Conservation (phyloP, 2,329 filamentous ascomycete species). For the Epichloe coenophiala region DNA sequence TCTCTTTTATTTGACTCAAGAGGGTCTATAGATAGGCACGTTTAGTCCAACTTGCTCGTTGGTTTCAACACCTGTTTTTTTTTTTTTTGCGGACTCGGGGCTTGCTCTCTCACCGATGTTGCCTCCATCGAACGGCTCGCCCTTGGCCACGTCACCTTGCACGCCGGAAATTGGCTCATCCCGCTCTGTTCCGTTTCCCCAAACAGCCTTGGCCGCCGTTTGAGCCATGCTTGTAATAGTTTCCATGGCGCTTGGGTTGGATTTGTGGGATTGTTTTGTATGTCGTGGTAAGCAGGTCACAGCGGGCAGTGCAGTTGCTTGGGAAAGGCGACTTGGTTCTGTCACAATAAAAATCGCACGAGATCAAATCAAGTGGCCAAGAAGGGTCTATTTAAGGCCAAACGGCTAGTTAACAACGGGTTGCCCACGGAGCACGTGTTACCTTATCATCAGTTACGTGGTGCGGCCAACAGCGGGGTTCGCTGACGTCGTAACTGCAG, state of each 20-base stretch:
- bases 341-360: no score
- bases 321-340: not conserved
- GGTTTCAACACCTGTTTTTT: no score
- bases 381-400: not conserved
- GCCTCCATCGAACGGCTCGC: constrained; percentile 67
- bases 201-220: constrained; percentile 28
- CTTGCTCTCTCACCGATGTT: constrained; percentile 43
- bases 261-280: not conserved
- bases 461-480: constrained; percentile 1
- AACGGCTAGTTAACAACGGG: not conserved
- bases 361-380: not conserved
- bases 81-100: not conserved
- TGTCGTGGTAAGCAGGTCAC: not conserved
- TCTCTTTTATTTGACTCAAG: not conserved
- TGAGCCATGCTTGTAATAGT: constrained; percentile 42
- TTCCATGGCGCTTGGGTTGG: constrained; percentile 37
- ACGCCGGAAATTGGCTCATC: constrained; percentile 61
- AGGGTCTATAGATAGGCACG: not conserved
- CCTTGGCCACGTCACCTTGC: constrained; percentile 49
- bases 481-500: constrained; percentile 3
- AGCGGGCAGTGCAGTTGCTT: not conserved
- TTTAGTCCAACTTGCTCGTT: no score
- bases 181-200: constrained; percentile 26
- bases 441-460: not conserved
- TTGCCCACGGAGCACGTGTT: no score